Percentiles rank a stretch among this genome's conserved stretches.
Evolutionary conservation across 768 basidiomycete genomes (phyloP).

Genomic region (Pleurotus giganteus): DNA sequence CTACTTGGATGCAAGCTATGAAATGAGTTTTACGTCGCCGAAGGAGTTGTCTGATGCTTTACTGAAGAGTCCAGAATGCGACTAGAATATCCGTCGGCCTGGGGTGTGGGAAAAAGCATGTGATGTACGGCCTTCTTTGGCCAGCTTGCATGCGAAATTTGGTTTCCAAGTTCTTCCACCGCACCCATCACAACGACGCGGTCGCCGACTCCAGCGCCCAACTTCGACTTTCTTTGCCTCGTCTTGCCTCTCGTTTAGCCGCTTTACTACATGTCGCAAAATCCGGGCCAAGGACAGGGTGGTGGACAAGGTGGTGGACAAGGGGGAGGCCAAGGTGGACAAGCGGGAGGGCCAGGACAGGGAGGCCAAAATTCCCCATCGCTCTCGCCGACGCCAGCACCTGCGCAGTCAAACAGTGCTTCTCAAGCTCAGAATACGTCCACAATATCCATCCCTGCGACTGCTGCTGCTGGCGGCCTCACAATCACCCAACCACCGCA

Average conservation of each 20-base stretch:
- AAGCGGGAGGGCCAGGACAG: neutral
- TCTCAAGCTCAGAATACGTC: conserved; percentile 9
- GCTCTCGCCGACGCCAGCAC: neutral
- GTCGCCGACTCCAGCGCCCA: neutral
- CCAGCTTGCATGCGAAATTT: neutral
- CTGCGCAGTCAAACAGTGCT: neutral
- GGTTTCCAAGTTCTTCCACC: neutral
- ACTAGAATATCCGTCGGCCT: too few species aligned
- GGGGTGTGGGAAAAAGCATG: neutral
- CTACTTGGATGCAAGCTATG: too few species aligned
- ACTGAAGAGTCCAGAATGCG: too few species aligned
- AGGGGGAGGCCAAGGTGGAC: neutral
- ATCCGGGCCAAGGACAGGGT: neutral
- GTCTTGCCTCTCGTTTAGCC: neutral
- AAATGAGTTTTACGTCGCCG: too few species aligned
- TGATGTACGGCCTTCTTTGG: neutral
- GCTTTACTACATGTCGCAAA: neutral
- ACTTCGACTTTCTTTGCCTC: neutral
- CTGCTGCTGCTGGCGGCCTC: conserved; percentile 62
- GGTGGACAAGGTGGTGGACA: neutral
- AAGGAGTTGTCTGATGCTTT: too few species aligned
- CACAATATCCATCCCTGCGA: conserved; percentile 37
- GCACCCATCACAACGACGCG: neutral
- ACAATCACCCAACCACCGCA: conserved; percentile 80
- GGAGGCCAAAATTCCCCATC: neutral